phyloP scores from a whole-genome alignment of 2,329 filamentous ascomycete genomes.

The Westerdykella ornata region DNA sequence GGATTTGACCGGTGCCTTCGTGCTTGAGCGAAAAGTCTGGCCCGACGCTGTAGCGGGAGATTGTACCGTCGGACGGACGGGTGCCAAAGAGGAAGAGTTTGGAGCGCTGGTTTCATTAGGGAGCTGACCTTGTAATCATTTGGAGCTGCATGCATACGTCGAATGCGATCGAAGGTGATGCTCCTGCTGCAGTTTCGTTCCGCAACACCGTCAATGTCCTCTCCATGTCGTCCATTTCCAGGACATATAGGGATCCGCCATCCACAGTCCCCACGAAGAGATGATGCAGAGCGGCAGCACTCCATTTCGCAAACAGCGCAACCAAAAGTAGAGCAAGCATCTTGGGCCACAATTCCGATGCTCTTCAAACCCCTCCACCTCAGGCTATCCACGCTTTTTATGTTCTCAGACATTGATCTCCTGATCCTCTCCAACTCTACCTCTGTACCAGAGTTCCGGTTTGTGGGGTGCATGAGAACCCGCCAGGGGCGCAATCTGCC shows the following conservation, averaged over 20 bases:
- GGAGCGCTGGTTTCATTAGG: slow-evolving; percentile 7
- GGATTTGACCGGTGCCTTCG: slow-evolving; percentile 15
- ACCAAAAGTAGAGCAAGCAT: too few species aligned
- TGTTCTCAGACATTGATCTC: too few species aligned
- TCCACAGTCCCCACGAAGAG: slow-evolving; percentile 15
- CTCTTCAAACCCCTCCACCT: too few species aligned
- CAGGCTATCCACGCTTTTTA: too few species aligned
- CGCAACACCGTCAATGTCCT: slow-evolving; percentile 9
- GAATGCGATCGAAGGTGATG: slow-evolving; percentile 15
- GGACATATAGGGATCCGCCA: slow-evolving; percentile 10
- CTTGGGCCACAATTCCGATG: too few species aligned
- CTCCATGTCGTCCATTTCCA: slow-evolving; percentile 13
- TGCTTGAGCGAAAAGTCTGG: slow-evolving; percentile 13
- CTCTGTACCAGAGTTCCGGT: too few species aligned
- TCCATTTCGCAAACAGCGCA: too few species aligned
- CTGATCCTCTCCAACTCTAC: too few species aligned
- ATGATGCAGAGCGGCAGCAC: slow-evolving; percentile 7
- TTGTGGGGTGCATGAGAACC: too few species aligned
- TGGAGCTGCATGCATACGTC: slow-evolving; percentile 11
- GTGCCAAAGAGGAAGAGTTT: slow-evolving; percentile 16
- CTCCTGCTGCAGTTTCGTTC: slow-evolving; percentile 9
- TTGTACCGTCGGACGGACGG: slow-evolving; percentile 12
- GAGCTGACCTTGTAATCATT: not conserved
- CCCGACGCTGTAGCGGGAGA: slow-evolving; percentile 14
- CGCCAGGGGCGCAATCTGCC: too few species aligned